Percentiles rank a stretch among this genome's conserved stretches.
These are phyloP conservation scores for Ilyonectria sp. DNA, from an alignment of 2,329 filamentous ascomycete species.

Conservation along the genomic window DNA sequence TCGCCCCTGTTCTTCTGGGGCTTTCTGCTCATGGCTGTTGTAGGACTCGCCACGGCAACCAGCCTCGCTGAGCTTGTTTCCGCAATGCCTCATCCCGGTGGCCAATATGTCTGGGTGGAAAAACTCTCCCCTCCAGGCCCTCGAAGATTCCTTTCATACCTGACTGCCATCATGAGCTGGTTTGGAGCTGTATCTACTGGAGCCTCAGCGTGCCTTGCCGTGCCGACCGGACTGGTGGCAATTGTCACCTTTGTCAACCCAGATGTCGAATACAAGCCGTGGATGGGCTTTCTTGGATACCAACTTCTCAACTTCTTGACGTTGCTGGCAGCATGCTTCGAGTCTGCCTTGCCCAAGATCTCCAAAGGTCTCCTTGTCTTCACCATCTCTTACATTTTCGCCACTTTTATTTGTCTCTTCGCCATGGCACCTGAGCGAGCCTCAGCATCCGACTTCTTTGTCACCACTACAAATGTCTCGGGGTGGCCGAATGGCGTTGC, in stretches of 20 bases:
- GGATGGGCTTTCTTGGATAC: conserved; percentile 19
- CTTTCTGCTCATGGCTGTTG: neutral
- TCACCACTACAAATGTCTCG: neutral
- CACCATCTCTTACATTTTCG: neutral
- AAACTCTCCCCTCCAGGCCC: neutral
- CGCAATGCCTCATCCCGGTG: conserved; percentile 17
- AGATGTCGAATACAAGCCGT: neutral
- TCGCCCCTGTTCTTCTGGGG: conserved; percentile 12
- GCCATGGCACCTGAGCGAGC: neutral
- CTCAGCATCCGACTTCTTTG: conserved; percentile 6
- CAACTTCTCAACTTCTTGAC: conserved; percentile 3
- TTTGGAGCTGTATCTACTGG: neutral
- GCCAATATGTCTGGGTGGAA: conserved; percentile 14
- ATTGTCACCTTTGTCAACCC: conserved; percentile 1
- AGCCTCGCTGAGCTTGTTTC: conserved; percentile 15
- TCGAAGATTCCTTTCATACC: conserved; percentile 3
- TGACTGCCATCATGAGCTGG: neutral
- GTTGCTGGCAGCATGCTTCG: neutral
- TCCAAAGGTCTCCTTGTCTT: neutral
- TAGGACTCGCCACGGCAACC: neutral
- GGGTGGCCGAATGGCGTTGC: conserved; percentile 23
- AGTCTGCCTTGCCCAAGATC: conserved; percentile 1
- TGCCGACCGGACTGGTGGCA: neutral
- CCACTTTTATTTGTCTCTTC: conserved; percentile 6
- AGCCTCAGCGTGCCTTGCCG: neutral